Percentiles rank a stretch among this genome's conserved stretches.
Evolutionary conservation across 441 rosid genomes (phyloP).

Genomic region (Capsella rubella): DNA sequence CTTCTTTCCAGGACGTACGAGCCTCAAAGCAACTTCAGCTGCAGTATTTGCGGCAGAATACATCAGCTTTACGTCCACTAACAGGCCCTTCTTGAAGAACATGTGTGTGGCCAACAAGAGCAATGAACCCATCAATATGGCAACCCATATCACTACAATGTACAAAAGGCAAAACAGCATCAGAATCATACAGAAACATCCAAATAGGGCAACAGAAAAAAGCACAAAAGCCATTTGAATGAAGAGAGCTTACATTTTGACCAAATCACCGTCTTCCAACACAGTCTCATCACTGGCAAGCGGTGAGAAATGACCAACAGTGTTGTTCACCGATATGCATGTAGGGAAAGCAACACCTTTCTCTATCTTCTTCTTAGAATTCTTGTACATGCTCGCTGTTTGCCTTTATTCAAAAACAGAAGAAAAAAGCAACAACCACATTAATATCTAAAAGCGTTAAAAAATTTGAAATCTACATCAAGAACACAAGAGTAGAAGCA

Average conservation of each 20-base stretch:
- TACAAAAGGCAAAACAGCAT: constrained; percentile 1
- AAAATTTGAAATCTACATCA: neutral
- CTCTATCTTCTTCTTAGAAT: constrained; percentile 88
- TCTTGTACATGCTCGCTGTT: constrained; percentile 91
- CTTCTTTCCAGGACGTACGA: constrained; percentile 95
- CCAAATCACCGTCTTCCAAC: constrained; percentile 87
- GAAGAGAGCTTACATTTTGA: constrained; percentile 72
- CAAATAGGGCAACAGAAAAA: neutral
- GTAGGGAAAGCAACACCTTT: constrained; percentile 96
- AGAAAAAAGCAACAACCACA: neutral
- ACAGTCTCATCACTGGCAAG: constrained; percentile 77
- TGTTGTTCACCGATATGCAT: constrained; percentile 91
- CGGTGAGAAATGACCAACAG: constrained; percentile 87
- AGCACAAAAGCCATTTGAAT: no score
- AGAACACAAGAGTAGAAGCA: neutral
- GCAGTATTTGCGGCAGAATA: constrained; percentile 93
- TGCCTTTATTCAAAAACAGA: constrained; percentile 52
- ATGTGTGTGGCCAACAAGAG: constrained; percentile 90
- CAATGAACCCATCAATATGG: constrained; percentile 96
- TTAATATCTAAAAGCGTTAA: neutral
- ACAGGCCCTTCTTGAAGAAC: constrained; percentile 77
- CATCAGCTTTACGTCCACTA: constrained; percentile 86
- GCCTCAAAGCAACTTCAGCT: constrained; percentile 98
- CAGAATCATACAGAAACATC: constrained; percentile 3
- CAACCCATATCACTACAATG: constrained; percentile 88